These are phyloP conservation scores for Trichoderma endophyticum DNA, from an alignment of 2,329 filamentous ascomycete genomes.

Conservation along the genomic window DNA sequence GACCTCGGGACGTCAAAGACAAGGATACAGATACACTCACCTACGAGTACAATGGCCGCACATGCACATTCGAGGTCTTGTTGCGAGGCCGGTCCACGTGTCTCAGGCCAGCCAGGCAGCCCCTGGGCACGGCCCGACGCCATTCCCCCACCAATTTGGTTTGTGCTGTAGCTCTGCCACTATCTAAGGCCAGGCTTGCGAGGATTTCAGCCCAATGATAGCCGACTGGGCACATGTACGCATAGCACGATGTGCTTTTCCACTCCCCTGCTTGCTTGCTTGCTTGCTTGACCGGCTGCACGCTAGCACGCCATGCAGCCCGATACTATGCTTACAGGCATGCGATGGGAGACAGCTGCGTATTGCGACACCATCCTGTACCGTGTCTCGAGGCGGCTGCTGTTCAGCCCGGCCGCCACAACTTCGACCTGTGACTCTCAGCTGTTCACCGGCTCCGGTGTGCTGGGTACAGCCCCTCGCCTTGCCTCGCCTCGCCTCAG, in stretches of 20 bases:
- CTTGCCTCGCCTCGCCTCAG: background rate
- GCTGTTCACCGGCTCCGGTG: background rate
- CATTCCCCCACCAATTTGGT: background rate
- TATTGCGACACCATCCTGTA: background rate
- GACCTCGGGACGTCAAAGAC: background rate
- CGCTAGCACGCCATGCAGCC: background rate
- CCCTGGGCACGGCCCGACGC: constrained; percentile 4
- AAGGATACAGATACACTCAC: background rate
- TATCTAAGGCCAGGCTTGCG: background rate
- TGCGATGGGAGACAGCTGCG: background rate
- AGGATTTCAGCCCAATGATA: constrained; percentile 14
- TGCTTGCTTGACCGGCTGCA: background rate
- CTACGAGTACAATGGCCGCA: background rate
- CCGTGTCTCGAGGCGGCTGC: background rate
- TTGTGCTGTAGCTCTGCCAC: background rate
- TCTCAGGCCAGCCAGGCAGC: background rate
- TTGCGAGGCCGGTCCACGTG: background rate
- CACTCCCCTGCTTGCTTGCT: background rate
- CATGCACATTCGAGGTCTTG: background rate
- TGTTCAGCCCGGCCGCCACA: background rate
- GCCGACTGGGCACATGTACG: background rate
- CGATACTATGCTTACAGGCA: background rate
- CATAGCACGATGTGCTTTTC: background rate
- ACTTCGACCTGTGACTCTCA: background rate
- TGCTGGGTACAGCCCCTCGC: background rate